These are phyloP conservation scores for Penicillium silybi DNA, from an alignment of 495 filamentous ascomycete species.

Conservation along the genomic window DNA sequence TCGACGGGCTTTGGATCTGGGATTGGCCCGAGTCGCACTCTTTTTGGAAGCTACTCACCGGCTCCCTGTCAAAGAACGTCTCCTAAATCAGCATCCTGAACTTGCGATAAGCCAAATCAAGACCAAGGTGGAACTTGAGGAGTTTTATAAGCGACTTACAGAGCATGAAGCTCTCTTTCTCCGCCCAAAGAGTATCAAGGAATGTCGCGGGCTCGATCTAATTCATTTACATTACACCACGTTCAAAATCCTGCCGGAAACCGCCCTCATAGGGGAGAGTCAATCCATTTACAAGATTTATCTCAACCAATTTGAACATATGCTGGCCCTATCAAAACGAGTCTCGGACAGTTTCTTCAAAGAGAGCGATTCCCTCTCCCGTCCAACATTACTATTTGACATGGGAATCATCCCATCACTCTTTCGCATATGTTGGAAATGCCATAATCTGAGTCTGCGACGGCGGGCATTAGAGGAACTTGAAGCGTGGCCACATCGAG, in stretches of 20 bases:
- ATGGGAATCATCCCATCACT: slow-evolving; percentile 35
- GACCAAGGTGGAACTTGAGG: neutral
- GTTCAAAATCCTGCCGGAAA: slow-evolving; percentile 7
- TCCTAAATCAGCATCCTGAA: neutral
- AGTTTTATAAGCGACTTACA: neutral
- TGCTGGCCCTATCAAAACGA: neutral
- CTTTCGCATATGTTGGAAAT: slow-evolving; percentile 44
- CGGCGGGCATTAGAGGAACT: slow-evolving; percentile 37
- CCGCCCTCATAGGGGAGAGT: neutral
- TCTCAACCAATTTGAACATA: neutral
- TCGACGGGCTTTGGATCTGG: neutral
- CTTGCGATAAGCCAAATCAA: neutral
- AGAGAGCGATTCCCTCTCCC: neutral
- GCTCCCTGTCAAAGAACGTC: neutral
- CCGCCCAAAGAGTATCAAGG: neutral
- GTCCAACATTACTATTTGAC: slow-evolving; percentile 4
- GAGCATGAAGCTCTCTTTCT: neutral
- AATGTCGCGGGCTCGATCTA: slow-evolving; percentile 10
- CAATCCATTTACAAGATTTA: neutral
- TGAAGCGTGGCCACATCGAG: slow-evolving; percentile 33
- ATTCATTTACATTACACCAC: slow-evolving; percentile 8
- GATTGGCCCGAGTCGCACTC: neutral
- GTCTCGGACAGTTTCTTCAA: slow-evolving; percentile 3
- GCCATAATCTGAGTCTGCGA: slow-evolving; percentile 37
- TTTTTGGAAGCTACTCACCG: neutral